Evolutionary conservation across 2,329 filamentous ascomycete genomes (phyloP), one percentile per base, ranked within the genome.

Genomic region (Herpotrichia juniperi): DNA sequence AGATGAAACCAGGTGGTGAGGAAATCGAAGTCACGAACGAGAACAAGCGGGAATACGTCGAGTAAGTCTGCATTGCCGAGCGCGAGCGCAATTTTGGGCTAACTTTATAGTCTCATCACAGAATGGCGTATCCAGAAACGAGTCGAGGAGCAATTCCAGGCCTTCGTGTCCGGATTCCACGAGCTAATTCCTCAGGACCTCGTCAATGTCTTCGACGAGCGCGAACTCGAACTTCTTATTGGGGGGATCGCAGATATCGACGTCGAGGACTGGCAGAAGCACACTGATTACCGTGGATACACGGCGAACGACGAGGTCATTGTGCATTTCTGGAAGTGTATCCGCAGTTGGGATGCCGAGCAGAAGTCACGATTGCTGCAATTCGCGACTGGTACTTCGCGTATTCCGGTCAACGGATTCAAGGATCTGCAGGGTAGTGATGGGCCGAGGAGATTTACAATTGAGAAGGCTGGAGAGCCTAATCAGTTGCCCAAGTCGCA

Each of bases 261-360:
- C 69, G 93, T 99, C 14, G 94, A 99, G 54, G 94, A 99, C 77
- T 99, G 94, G 94, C 97, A 99, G 88, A 99, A 99, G 82, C 94
- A 99, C 78, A 99, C 94, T 42, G 94, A 99, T 72, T 99, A 99
- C 77, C 89, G 94, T 64, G 94, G 94, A 48, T 99, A 99, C 82
- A 97, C 96, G 9, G 94, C 99, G 78, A 92, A 88, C 51, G 94
- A 99, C 67, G 91, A 97, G 70, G 94, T 99, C 22, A 94, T 99
- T 61, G 90, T 96, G 75, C 93, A 96, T 81, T 99, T 99, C 84
- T 99, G 94, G 94, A 93, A 96, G 76, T 93, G 90, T 55, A 94
- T 99, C 60, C 88, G 93, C 61, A 91, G 86, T 56, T 99, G 94
- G 94, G 94, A 99, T 73, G 92, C 94, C 24, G 94, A 99, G 76